Evolutionary conservation across 2,329 filamentous ascomycete genomes (phyloP).

Genomic region (Trichoderma polysporum): DNA sequence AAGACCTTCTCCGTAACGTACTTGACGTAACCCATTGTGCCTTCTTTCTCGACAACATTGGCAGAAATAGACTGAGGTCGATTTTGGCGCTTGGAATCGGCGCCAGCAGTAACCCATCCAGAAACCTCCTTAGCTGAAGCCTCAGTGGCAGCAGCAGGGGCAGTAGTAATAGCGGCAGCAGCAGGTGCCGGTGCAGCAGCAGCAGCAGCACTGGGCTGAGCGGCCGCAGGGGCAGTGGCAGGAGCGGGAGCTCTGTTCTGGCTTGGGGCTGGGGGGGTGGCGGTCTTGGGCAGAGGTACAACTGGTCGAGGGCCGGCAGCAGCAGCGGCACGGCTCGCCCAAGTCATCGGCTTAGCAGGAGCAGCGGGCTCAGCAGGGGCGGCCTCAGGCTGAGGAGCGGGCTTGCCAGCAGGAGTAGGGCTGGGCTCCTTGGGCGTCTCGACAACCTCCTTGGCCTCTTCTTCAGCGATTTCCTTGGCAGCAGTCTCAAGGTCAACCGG

Average conservation of each 20-base stretch:
- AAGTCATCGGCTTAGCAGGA: constrained; percentile 64
- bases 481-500: constrained; percentile 50
- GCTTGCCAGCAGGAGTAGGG: constrained; percentile 51
- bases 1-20: constrained; percentile 90
- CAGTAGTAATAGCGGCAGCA: constrained; percentile 34
- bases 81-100: constrained; percentile 81
- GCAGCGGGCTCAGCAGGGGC: constrained; percentile 47
- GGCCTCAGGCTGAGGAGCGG: constrained; percentile 52
- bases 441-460: constrained; percentile 50
- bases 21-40: constrained; percentile 87
- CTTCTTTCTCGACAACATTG: constrained; percentile 66
- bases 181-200: constrained; percentile 27
- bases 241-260: constrained; percentile 55
- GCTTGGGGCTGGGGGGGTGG: constrained; percentile 48
- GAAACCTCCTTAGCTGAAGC: constrained; percentile 49
- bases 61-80: constrained; percentile 66
- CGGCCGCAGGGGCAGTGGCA: constrained; percentile 40
- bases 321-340: constrained; percentile 69
- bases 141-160: constrained; percentile 36
- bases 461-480: constrained; percentile 53
- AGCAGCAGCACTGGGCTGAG: neutral
- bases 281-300: constrained; percentile 58
- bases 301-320: constrained; percentile 55
- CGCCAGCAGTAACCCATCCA: constrained; percentile 82
- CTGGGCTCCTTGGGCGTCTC: constrained; percentile 67